These are phyloP conservation scores for Gossypium bickii DNA, from an alignment of 345 rosid genomes.

Conservation along the genomic window DNA sequence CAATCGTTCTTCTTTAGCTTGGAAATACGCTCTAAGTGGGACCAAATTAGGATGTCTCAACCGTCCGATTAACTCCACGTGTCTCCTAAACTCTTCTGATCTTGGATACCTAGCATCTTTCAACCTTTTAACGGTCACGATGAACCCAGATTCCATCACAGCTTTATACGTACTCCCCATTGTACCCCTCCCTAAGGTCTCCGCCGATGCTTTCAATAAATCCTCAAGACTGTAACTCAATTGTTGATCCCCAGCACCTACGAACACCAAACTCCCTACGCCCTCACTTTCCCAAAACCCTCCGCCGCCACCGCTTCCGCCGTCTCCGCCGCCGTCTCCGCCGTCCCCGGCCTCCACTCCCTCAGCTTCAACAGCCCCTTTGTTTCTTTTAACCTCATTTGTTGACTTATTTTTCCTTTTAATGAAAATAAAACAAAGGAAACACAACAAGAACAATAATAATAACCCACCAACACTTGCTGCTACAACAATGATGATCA, in stretches of 20 bases:
- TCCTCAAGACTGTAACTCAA: slow-evolving; percentile 77
- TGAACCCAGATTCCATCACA: slow-evolving; percentile 87
- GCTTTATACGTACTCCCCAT: slow-evolving; percentile 94
- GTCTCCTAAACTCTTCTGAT: slow-evolving; percentile 65
- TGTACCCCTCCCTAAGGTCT: slow-evolving; percentile 81
- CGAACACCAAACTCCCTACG: slow-evolving; percentile 69
- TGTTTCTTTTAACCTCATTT: slow-evolving; percentile 17
- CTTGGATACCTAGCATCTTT: slow-evolving; percentile 78
- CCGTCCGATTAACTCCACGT: slow-evolving; percentile 71
- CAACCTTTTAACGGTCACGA: slow-evolving; percentile 84
- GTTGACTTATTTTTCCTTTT: background rate
- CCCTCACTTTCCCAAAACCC: slow-evolving; percentile 86
- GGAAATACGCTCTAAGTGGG: slow-evolving; percentile 85
- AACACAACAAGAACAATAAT: slow-evolving; percentile 20
- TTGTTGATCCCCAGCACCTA: slow-evolving; percentile 71
- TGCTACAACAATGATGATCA: slow-evolving; percentile 44
- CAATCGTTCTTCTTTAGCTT: slow-evolving; percentile 88
- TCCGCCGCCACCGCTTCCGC: slow-evolving; percentile 29
- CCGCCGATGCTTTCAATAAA: slow-evolving; percentile 82
- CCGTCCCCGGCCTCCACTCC: slow-evolving; percentile 9
- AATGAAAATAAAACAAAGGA: slow-evolving; percentile 13
- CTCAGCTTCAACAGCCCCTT: slow-evolving; percentile 25
- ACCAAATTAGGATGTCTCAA: slow-evolving; percentile 80
- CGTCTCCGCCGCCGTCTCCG: background rate
- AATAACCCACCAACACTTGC: slow-evolving; percentile 47